Conservation (phyloP, 148 eudicot genomes). For the Agrostemma githago region DNA sequence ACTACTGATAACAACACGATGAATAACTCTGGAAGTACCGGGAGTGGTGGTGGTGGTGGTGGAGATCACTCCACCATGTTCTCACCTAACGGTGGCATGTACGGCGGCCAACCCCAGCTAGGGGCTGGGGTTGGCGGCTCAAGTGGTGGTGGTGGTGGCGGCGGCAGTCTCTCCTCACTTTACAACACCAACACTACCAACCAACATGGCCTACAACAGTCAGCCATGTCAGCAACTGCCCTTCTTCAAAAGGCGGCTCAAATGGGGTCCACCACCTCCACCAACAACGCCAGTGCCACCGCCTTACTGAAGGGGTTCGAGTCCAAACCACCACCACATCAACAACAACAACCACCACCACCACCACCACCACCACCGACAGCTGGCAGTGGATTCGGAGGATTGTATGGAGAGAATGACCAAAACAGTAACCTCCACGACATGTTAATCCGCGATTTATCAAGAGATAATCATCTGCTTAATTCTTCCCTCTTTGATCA, state of each 20-base stretch:
- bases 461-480: slow-evolving; percentile 32
- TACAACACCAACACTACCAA: slow-evolving; percentile 18
- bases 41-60: background rate
- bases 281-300: slow-evolving; percentile 38
- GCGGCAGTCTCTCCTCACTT: slow-evolving; percentile 22
- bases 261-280: slow-evolving; percentile 51
- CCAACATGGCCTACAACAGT: background rate
- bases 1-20: slow-evolving; percentile 14
- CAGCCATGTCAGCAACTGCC: slow-evolving; percentile 65
- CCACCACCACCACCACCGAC: slow-evolving; percentile 27
- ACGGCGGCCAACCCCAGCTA: slow-evolving; percentile 22
- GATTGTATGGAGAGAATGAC: slow-evolving; percentile 34
- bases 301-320: slow-evolving; percentile 35
- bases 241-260: slow-evolving; percentile 72
- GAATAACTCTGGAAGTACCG: slow-evolving; percentile 9
- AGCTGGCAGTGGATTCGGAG: slow-evolving; percentile 24
- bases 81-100: slow-evolving; percentile 15
- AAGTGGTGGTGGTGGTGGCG: too few species aligned
- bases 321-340: slow-evolving; percentile 19
- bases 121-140: background rate
- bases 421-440: slow-evolving; percentile 34
- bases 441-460: slow-evolving; percentile 19
- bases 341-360: slow-evolving; percentile 19
- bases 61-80: slow-evolving; percentile 23
- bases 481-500: slow-evolving; percentile 29